Evolutionary conservation across 192 early-diverging fungal species (phyloP), one percentile per base, ranked within the genome.

Genomic region (Podila horticola): DNA sequence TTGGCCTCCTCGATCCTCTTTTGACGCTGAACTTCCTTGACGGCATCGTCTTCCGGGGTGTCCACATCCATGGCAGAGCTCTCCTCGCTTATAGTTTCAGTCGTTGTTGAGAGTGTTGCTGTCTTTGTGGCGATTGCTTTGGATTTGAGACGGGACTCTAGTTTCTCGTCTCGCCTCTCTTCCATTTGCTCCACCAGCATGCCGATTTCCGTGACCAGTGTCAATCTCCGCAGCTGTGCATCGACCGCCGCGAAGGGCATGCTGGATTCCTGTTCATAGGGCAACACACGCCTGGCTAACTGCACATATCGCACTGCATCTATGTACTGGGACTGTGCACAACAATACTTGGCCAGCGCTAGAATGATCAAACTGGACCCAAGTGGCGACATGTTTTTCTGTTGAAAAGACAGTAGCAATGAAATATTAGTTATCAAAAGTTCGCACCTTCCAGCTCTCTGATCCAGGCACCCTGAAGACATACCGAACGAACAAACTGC

Each of bases 301-400:
- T 72, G 77, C 52, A 73, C 41, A 33, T 57, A 69, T 0, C 34
- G 50, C 5, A 45, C 59, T 19, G 38, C 59, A 19, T 69, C 66
- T 13, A 57, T 12, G 10, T 60, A 81, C 1, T 67, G 65, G 0
- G 45, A 50, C 13, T 33, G 66, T 13, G 51, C 57, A 55, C 66
- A 69, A 10, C 69, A 64, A 3, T 67, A 49, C 0, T 66, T 71
- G 20, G 63, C 58, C 15, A 73, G 7, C 6, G 77, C 71, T 12
- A 81, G 58, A 5, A 51, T 45, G 4, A 73, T 28, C 22, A 81
- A 48, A 55, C 63, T 41, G 26, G 57, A 65, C 2, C 60, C 64
- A n/a, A 81, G 36, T 3, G 65, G 66, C 19, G 77, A 66, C 22
- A 72, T 51, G 17, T 29, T 29, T 38, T 68, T 61, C 76, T 79